Conservation (phyloP, 2,329 filamentous ascomycete species). For the Talaromyces sp. region DNA sequence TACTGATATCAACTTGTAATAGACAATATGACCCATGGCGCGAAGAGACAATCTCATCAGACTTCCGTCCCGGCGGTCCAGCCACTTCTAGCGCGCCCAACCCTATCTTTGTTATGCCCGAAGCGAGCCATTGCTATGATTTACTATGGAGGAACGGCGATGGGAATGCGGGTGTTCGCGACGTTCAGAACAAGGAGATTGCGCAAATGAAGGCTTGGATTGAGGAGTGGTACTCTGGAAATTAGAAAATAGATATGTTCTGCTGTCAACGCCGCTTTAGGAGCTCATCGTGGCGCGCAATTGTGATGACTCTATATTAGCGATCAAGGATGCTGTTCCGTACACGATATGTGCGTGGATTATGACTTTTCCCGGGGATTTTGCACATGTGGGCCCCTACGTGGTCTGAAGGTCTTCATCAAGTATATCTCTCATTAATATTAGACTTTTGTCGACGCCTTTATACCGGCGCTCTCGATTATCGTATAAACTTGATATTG, state of each 20-base stretch:
- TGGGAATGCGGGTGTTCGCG: slow-evolving; percentile 47
- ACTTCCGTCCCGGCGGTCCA: slow-evolving; percentile 54
- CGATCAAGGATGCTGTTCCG: neutral
- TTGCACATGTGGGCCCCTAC: neutral
- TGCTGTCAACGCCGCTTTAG: neutral
- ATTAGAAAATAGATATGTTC: neutral
- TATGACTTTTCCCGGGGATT: neutral
- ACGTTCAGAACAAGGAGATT: slow-evolving; percentile 50
- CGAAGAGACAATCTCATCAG: slow-evolving; percentile 51
- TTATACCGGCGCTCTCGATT: neutral
- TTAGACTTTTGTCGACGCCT: neutral
- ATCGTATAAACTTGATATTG: neutral
- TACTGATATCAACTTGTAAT: neutral
- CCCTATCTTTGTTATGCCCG: slow-evolving; percentile 53
- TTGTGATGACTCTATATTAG: neutral
- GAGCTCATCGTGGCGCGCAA: neutral
- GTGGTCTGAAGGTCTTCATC: too few relatives aligned
- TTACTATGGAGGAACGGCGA: slow-evolving; percentile 45
- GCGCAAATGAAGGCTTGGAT: slow-evolving; percentile 54
- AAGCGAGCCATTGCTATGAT: slow-evolving; percentile 56
- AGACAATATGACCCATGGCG: slow-evolving; percentile 59
- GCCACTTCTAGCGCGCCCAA: slow-evolving; percentile 45
- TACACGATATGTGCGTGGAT: neutral
- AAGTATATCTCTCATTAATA: neutral
- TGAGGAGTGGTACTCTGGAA: slow-evolving; percentile 37